phyloP scores from a whole-genome alignment of 176 grass and related monocot species.

The maize (Zea mays) region Zm-B73-REFERENCE-NAM-5.0 NC_050099.1:107849501-107850000 shows the following conservation, averaged over 20 bases:
- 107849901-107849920: constrained; percentile 8
- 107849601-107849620: constrained; percentile 31
- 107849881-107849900: not conserved
- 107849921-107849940: not conserved
- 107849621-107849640: constrained; percentile 92
- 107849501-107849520: not conserved
- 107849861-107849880: not conserved
- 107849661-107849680: constrained; percentile 53
- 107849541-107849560: constrained; percentile 5
- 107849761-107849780: constrained; percentile 21
- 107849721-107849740: constrained; percentile 89
- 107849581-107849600: not conserved
- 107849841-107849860: not conserved
- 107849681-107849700: constrained; percentile 74
- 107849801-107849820: not conserved
- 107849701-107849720: constrained; percentile 91
- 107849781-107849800: not conserved
- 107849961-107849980: not conserved
- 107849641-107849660: constrained; percentile 82
- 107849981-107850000: not conserved
- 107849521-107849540: constrained; percentile 3
- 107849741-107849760: constrained; percentile 72
- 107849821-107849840: constrained; percentile 2
- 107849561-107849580: not conserved
- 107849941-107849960: constrained; percentile 22